Conservation (phyloP, 2,329 filamentous ascomycete genomes). For the Fusarium sp. region DNA sequence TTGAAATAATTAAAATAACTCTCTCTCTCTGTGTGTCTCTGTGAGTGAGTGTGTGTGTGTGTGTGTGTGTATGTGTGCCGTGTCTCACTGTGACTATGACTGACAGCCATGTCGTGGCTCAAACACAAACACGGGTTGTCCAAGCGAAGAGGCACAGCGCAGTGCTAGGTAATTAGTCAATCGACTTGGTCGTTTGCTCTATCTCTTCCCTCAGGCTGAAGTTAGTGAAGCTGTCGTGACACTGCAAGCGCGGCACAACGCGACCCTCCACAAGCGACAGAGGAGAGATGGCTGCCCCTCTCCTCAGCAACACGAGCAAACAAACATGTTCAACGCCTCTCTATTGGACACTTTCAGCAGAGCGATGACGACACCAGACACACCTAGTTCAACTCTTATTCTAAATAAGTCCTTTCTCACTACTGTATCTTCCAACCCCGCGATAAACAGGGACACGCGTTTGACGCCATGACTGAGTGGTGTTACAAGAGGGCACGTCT, state of each 20-base stretch:
- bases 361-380: conserved; percentile 14
- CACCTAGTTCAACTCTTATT: no score
- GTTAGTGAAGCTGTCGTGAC: conserved; percentile 3
- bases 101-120: conserved; percentile 26
- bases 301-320: conserved; percentile 5
- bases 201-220: not conserved
- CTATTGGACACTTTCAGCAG: not conserved
- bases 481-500: not conserved
- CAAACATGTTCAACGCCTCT: conserved; percentile 3
- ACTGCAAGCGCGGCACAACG: conserved; percentile 27
- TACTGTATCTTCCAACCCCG: no score
- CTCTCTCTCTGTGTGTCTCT: not conserved
- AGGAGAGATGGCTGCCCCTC: not conserved
- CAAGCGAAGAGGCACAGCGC: conserved; percentile 28
- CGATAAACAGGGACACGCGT: not conserved
- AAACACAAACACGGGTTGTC: conserved; percentile 20
- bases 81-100: conserved; percentile 1
- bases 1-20: conserved; percentile 30
- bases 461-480: conserved; percentile 7
- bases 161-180: no score
- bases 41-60: not conserved
- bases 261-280: conserved; percentile 27
- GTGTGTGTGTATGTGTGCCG: conserved; percentile 1
- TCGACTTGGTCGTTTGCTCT: no score
- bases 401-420: no score